These are phyloP conservation scores for Hansenula anomala DNA, from an alignment of 1,139 yeast genomes.

Conservation along the genomic window DNA sequence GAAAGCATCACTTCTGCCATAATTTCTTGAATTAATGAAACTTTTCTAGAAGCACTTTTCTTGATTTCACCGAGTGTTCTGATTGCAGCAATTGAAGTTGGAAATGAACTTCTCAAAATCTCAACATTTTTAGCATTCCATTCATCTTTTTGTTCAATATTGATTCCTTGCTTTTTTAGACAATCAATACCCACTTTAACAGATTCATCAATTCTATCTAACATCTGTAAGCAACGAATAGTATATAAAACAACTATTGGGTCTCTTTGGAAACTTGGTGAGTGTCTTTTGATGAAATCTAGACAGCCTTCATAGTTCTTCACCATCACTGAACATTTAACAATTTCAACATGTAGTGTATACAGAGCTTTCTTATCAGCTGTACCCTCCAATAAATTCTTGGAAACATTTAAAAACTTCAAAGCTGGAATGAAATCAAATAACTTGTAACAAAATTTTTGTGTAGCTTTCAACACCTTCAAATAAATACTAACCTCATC, in stretches of 20 bases:
- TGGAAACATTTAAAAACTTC: conserved; percentile 8
- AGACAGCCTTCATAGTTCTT: conserved; percentile 7
- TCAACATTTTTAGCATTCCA: conserved; percentile 25
- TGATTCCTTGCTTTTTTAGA: conserved; percentile 27
- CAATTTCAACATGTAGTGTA: conserved; percentile 11
- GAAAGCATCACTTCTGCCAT: conserved; percentile 37
- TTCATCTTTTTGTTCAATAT: conserved; percentile 23
- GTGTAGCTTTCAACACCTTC: conserved; percentile 9
- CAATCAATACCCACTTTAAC: conserved; percentile 33
- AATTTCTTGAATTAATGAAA: conserved; percentile 37
- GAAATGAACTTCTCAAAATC: conserved; percentile 30
- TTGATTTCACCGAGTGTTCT: conserved; percentile 29
- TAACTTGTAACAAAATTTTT: conserved; percentile 10
- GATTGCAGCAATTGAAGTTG: conserved; percentile 40
- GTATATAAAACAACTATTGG: conserved; percentile 25
- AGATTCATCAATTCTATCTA: conserved; percentile 32
- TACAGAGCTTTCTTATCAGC: conserved; percentile 2
- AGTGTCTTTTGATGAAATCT: conserved; percentile 11
- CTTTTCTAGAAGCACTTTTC: conserved; percentile 27
- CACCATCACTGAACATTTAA: conserved; percentile 10
- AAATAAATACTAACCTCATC: conserved; percentile 12
- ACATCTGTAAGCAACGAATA: conserved; percentile 36
- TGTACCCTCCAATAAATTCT: conserved; percentile 3
- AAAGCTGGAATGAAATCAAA: conserved; percentile 15
- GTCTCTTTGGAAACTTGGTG: conserved; percentile 9